phyloP scores from a whole-genome alignment of 108 stramenopile species.

The Craspedostauros australis region DNA sequence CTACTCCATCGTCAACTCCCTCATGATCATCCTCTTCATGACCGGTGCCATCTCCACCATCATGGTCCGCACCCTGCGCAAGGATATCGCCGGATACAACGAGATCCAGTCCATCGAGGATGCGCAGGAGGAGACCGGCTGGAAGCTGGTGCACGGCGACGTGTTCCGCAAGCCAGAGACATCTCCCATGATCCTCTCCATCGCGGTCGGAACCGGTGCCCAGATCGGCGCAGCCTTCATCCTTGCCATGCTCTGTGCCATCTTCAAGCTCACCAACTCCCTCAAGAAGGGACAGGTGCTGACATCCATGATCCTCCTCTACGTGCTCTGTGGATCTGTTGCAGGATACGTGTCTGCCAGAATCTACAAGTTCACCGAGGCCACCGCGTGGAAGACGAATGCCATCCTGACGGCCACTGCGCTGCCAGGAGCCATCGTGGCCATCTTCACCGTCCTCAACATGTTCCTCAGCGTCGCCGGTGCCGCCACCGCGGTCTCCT shows the following conservation, averaged over 20 bases:
- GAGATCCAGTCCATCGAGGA: slow-evolving; percentile 79
- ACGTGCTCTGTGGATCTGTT: slow-evolving; percentile 85
- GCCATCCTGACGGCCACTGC: slow-evolving; percentile 78
- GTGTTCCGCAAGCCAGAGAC: slow-evolving; percentile 90
- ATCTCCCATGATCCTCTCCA: slow-evolving; percentile 73
- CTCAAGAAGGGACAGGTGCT: slow-evolving; percentile 92
- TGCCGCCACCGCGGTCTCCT: slow-evolving; percentile 84
- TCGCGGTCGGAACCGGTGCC: slow-evolving; percentile 87
- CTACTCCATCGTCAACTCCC: slow-evolving; percentile 95
- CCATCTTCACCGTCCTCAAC: slow-evolving; percentile 81
- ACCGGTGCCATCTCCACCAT: slow-evolving; percentile 93
- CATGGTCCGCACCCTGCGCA: slow-evolving; percentile 87
- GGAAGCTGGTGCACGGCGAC: slow-evolving; percentile 98
- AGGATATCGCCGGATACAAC: slow-evolving; percentile 96
- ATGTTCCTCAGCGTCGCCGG: slow-evolving; percentile 72
- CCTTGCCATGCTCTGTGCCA: slow-evolving; percentile 64
- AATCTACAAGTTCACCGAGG: slow-evolving; percentile 89
- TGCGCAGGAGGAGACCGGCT: slow-evolving; percentile 93
- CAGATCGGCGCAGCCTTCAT: slow-evolving; percentile 86
- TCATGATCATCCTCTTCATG: slow-evolving; percentile 98
- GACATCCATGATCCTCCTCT: slow-evolving; percentile 83
- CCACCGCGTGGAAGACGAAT: slow-evolving; percentile 70
- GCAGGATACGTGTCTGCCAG: slow-evolving; percentile 85
- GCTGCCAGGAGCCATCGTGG: slow-evolving; percentile 74
- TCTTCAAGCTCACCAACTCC: slow-evolving; percentile 86